These are phyloP conservation scores for Phycomyces blakesleeanus DNA, from an alignment of 192 early-diverging fungal genomes.

Conservation along the genomic window DNA sequence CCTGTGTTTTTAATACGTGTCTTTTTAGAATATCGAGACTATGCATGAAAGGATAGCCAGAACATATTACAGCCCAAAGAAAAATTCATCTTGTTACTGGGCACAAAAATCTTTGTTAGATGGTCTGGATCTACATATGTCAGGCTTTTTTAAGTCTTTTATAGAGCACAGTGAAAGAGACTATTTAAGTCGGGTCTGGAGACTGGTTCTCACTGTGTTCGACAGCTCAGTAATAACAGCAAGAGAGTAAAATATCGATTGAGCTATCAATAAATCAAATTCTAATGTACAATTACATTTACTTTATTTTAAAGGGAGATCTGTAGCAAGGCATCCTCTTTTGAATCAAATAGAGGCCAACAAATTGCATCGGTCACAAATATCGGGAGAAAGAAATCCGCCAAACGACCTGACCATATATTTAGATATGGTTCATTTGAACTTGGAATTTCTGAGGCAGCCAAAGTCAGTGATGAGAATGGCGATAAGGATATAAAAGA, in stretches of 20 bases:
- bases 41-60: too few species aligned
- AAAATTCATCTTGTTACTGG: too few species aligned
- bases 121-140: too few species aligned
- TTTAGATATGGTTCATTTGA: background rate
- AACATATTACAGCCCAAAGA: too few species aligned
- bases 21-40: background rate
- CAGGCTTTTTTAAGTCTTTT: too few species aligned
- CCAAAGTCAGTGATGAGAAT: background rate
- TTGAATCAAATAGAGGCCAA: too few species aligned
- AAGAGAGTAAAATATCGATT: background rate
- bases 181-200: too few species aligned
- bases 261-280: too few species aligned
- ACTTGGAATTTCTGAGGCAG: background rate
- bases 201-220: background rate
- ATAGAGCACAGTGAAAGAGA: too few species aligned
- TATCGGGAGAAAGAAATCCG: background rate
- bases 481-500: background rate
- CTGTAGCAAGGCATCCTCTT: background rate
- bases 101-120: too few species aligned
- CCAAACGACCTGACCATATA: background rate
- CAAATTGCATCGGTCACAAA: too few species aligned
- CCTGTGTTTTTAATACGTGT: background rate
- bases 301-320: background rate
- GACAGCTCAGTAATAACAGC: background rate
- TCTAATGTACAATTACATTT: background rate